phyloP scores from a whole-genome alignment of 495 filamentous ascomycete species.

The Opeltia flavorubescens region DNA sequence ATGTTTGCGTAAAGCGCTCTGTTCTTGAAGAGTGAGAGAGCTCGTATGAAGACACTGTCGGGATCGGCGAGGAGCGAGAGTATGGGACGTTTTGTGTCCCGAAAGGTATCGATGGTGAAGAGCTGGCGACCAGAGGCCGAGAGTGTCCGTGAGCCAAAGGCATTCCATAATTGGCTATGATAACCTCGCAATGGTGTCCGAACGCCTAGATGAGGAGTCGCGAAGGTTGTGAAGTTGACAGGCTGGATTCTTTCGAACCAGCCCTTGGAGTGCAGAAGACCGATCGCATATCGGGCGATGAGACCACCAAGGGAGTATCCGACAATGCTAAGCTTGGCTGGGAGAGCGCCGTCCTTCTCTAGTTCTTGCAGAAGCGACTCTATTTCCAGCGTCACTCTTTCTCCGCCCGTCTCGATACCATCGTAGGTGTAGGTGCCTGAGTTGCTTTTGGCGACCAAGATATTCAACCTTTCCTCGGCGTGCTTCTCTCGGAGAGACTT shows the following conservation, averaged over 20 bases:
- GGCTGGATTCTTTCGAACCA: slow-evolving; percentile 67
- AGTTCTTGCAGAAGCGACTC: slow-evolving; percentile 65
- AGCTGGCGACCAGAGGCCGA: slow-evolving; percentile 75
- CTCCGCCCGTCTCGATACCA: slow-evolving; percentile 80
- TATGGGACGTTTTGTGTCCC: slow-evolving; percentile 64
- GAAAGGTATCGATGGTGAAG: slow-evolving; percentile 75
- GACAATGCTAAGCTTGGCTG: slow-evolving; percentile 70
- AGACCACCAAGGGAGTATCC: slow-evolving; percentile 83
- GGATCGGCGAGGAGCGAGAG: slow-evolving; percentile 72
- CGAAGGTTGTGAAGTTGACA: slow-evolving; percentile 89
- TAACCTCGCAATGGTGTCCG: slow-evolving; percentile 57
- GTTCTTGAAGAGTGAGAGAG: slow-evolving; percentile 56
- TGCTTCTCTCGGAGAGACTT: slow-evolving; percentile 51
- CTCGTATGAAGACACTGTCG: slow-evolving; percentile 73
- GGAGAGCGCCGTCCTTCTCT: slow-evolving; percentile 45
- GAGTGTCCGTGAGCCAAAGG: slow-evolving; percentile 59
- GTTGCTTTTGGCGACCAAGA: slow-evolving; percentile 68
- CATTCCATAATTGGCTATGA: slow-evolving; percentile 60
- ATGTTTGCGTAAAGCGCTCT: slow-evolving; percentile 72
- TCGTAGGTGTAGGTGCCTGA: slow-evolving; percentile 80
- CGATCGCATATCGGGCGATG: slow-evolving; percentile 76
- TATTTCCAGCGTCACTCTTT: slow-evolving; percentile 77
- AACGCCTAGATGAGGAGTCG: slow-evolving; percentile 77
- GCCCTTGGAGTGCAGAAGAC: slow-evolving; percentile 65
- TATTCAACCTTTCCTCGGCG: slow-evolving; percentile 48